These are phyloP conservation scores for Saccharomyces hybrid DNA, from an alignment of 1,139 yeast species.

Conservation along the genomic window DNA sequence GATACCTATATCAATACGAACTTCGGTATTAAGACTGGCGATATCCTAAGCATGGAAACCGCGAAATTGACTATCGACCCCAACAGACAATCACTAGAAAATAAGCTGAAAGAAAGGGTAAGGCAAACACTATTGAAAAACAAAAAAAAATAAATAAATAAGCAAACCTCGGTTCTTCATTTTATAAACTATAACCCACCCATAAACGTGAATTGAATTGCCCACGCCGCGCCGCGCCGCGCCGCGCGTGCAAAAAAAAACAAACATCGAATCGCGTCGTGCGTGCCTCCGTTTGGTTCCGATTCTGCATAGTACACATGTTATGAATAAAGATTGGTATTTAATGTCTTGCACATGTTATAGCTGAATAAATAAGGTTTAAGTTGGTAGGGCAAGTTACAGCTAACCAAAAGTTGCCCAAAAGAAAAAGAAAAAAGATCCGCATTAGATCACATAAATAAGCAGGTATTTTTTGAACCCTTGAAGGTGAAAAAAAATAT, in stretches of 20 bases:
- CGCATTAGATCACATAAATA: too few relatives aligned
- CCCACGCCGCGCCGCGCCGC: too few relatives aligned
- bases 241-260: too few relatives aligned
- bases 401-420: too few relatives aligned
- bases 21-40: conserved; percentile 8
- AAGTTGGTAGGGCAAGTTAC: background rate
- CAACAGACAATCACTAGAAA: conserved; percentile 19
- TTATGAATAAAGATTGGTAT: background rate
- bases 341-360: background rate
- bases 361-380: conserved; percentile 1
- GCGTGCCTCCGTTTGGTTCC: too few relatives aligned
- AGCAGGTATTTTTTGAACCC: too few relatives aligned
- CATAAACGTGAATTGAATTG: too few relatives aligned
- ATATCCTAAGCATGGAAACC: background rate
- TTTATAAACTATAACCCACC: background rate
- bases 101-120: conserved; percentile 15
- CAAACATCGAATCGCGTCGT: too few relatives aligned
- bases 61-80: conserved; percentile 13
- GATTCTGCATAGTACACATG: background rate
- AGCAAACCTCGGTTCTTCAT: too few relatives aligned
- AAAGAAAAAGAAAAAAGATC: background rate
- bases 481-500: background rate
- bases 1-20: conserved; percentile 16
- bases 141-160: background rate
- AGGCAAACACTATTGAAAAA: conserved; percentile 2